A percentile compares a stretch with the other conserved stretches of the same genome.
Conservation (phyloP, 1,284 basidiomycete genomes). For the Wolfiporia cocos region DNA sequence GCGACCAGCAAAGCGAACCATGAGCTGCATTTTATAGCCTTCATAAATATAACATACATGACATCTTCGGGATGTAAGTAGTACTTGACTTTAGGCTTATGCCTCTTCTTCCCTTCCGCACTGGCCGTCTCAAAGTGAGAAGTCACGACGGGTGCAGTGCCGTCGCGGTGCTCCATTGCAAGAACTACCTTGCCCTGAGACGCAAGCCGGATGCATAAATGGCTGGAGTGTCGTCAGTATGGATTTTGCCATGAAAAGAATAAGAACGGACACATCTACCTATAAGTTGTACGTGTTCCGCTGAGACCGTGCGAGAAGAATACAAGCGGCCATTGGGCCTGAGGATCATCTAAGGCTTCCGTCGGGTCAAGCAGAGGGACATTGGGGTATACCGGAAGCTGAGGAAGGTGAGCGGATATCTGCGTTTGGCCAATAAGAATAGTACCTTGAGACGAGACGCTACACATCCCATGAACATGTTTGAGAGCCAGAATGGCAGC, state of each 20-base stretch:
- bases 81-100: conserved; percentile 11
- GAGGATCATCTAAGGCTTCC: conserved; percentile 1
- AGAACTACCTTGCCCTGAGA: conserved; percentile 72
- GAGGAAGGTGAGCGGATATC: background rate
- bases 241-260: background rate
- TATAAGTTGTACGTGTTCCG: conserved; percentile 70
- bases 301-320: conserved; percentile 81
- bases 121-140: conserved; percentile 22
- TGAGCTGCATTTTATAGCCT: too few relatives aligned
- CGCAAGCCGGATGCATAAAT: conserved; percentile 65
- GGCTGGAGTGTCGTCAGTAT: conserved; percentile 33
- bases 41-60: conserved; percentile 17
- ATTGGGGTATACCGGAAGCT: conserved; percentile 55
- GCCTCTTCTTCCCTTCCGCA: conserved; percentile 14
- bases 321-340: conserved; percentile 56
- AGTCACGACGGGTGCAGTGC: conserved; percentile 48
- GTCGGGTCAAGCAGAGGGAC: conserved; percentile 45
- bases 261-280: conserved; percentile 48
- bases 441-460: conserved; percentile 27
- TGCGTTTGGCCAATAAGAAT: background rate
- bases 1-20: too few relatives aligned
- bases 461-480: conserved; percentile 45
- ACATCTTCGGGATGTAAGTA: conserved; percentile 23
- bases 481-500: conserved; percentile 39
- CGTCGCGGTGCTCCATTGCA: conserved; percentile 75